Base-by-base conservation (phyloP, 257 asterid genomes). In the Petrea volubilis region DNA sequence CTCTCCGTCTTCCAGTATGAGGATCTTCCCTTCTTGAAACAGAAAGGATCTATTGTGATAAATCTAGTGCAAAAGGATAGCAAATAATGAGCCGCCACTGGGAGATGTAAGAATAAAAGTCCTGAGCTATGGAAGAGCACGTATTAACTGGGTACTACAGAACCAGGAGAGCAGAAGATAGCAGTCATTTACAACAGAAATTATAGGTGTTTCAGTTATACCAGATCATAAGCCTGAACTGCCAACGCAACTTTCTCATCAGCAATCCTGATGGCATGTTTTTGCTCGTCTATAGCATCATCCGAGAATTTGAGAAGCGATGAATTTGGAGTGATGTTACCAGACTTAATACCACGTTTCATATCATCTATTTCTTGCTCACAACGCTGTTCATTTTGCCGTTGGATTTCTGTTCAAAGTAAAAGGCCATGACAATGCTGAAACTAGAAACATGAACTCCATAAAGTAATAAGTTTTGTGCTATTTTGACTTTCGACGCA, bases 231-330 rank as follows among this genome's bases (percentile, higher is more conserved):
- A 34, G 96, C 94, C 81, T 92, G 98, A 64, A 74, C 43, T 64
- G 99, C 98, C 81, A 95, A 79, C 25, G 90, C 89, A 64, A 92
- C 94, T 83, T 95, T 95, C 88, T 95, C 99, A 74, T 92, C 98
- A 41, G 99, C 96, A 80, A 95, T 95, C 85, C 97, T 77, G 77
- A 87, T 74, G 60, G 96, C 99, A 81, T 95, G 99, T 77, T 92
- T 95, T 77, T 95, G 99, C 83, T 95, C 99, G 56, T 95, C 98
- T 77, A 90, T 53, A 65, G 97, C 97, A 12, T 88, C 99, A 20
- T 84, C 96, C 21, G 99, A 88, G 79, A 91, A 90, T 74, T 86
- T 88, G 74, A 86, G 80, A 58, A 86, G 96, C 59, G 97, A 86
- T 0, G 98, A 84, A 78, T 86, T 87, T 27, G 95, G 95, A 23